A percentile compares a stretch with the other conserved stretches of the same genome.
Evolutionary conservation across 2,329 filamentous ascomycete species (phyloP).

Genomic region (Ascochyta viciae-villosae): DNA sequence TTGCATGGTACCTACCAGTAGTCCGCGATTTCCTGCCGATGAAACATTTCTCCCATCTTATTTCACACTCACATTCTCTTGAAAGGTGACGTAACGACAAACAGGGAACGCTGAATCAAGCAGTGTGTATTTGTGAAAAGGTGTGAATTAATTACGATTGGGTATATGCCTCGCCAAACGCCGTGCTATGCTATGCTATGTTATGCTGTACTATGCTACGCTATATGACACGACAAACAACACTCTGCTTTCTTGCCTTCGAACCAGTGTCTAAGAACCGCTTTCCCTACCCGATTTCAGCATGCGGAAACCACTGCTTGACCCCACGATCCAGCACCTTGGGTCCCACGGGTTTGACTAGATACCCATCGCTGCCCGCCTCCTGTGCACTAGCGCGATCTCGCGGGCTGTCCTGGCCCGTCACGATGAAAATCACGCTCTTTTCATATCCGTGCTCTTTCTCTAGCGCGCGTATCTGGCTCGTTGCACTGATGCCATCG

Average conservation of each 20-base stretch:
- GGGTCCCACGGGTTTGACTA: constrained; percentile 43
- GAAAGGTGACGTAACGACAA: too few species aligned
- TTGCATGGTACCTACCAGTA: background rate
- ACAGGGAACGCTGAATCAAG: background rate
- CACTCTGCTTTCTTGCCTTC: too few species aligned
- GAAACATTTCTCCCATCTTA: too few species aligned
- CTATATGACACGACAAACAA: background rate
- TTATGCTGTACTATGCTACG: background rate
- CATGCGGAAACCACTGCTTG: constrained; percentile 29
- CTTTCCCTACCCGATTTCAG: constrained; percentile 10
- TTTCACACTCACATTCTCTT: too few species aligned
- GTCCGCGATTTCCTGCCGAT: too few species aligned
- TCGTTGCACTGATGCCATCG: constrained; percentile 48
- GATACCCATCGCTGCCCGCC: constrained; percentile 42
- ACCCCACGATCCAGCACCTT: constrained; percentile 36
- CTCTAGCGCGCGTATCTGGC: constrained; percentile 45
- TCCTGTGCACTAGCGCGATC: constrained; percentile 35
- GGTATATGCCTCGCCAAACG: constrained; percentile 1
- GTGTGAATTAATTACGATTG: background rate
- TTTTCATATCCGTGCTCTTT: constrained; percentile 26
- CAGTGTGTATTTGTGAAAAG: background rate
- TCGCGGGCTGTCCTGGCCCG: constrained; percentile 39
- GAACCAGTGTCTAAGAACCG: too few species aligned
- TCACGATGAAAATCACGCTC: constrained; percentile 45
- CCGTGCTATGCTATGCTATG: constrained; percentile 7